Evolutionary conservation across 495 filamentous ascomycete genomes (phyloP), one percentile per base, ranked within the genome.

Genomic region (Aspergillus asperescens): DNA sequence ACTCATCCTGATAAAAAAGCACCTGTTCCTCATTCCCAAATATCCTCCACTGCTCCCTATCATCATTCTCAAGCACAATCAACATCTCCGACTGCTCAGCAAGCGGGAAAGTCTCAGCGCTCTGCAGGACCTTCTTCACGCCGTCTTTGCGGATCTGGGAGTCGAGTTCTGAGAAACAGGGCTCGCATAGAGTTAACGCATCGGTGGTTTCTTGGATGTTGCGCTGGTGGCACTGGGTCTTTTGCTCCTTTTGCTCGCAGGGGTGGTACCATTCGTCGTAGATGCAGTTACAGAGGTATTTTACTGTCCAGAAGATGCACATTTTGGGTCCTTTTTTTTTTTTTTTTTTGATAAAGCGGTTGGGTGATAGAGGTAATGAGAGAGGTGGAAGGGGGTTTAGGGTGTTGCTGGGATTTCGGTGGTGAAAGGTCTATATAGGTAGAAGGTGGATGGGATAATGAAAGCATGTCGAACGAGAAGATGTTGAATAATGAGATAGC

Each of bases 251-350:
- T n/a, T n/a, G n/a, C n/a, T n/a, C n/a, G 28, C 44, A 47, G 29
- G 18, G 16, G 28, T 13, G 16, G 7, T 9, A 24, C 9, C 19
- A 47, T 23, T 47, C 29, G 44, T 47, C 44, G 28, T 23, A 12
- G 44, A 47, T 35, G 44, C 44, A 47, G 44, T 7, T 8, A 19
- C 44, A 47, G 44, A 47, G 44, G 29, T 35, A 47, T 35, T 47
- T 34, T 2, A 15, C 15, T 47, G 6, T 31, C 28, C 29, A 47
- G 29, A 34, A 47, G 44, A n/a, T 7, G 28, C 44, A 47, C 44
- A 47, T 47, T 24, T 47, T 34, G 44, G 16, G 1, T 3, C 7
- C 6, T 15, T 1, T 5, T 6, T 12, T 43, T 43, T n/a, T 29
- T 13, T 18, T 29, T 18, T 25, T 4, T 7, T 27, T 40, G 39